Evolutionary conservation across 2,329 filamentous ascomycete species (phyloP).

Genomic region (Pyrenophora seminiperda): DNA sequence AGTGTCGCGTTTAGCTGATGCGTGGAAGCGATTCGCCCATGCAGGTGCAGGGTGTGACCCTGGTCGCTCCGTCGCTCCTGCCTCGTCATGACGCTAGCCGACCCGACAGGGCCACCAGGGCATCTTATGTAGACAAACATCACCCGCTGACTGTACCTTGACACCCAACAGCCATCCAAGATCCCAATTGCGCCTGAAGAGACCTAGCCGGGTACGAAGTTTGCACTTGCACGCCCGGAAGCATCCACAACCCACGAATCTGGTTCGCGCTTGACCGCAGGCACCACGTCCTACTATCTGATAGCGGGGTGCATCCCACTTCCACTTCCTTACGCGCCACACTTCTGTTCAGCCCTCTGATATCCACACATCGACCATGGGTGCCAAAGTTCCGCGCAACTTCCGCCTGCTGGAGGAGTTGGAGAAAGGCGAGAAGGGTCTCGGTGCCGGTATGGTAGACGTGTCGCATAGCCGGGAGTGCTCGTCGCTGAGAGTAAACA

Average conservation of each 20-base stretch:
- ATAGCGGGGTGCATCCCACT: constrained; percentile 44
- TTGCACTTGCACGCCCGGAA: constrained; percentile 1
- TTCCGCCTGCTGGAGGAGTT: constrained; percentile 96
- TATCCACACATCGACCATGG: constrained; percentile 51
- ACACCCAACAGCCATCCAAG: constrained; percentile 7
- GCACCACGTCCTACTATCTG: constrained; percentile 11
- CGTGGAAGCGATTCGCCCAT: constrained; percentile 18
- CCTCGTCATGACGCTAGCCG: constrained; percentile 21
- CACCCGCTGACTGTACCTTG: constrained; percentile 16
- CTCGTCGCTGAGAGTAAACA: constrained; percentile 44
- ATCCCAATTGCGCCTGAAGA: constrained; percentile 13
- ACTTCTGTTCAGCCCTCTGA: constrained; percentile 11
- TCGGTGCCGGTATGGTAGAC: constrained; percentile 73
- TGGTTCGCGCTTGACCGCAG: constrained; percentile 3
- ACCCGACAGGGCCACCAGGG: constrained; percentile 11
- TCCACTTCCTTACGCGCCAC: constrained; percentile 33
- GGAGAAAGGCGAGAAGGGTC: constrained; percentile 97
- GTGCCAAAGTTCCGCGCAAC: constrained; percentile 86
- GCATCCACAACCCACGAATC: neutral
- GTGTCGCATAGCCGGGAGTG: neutral
- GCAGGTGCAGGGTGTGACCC: constrained; percentile 17
- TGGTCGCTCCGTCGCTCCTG: constrained; percentile 6
- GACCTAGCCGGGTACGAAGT: constrained; percentile 1
- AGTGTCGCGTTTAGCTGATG: constrained; percentile 21
- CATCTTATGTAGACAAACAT: constrained; percentile 18